Evolutionary conservation across 1,284 basidiomycete species (phyloP), one percentile per base, ranked within the genome.

Genomic region (Rugosomyces carneus): DNA sequence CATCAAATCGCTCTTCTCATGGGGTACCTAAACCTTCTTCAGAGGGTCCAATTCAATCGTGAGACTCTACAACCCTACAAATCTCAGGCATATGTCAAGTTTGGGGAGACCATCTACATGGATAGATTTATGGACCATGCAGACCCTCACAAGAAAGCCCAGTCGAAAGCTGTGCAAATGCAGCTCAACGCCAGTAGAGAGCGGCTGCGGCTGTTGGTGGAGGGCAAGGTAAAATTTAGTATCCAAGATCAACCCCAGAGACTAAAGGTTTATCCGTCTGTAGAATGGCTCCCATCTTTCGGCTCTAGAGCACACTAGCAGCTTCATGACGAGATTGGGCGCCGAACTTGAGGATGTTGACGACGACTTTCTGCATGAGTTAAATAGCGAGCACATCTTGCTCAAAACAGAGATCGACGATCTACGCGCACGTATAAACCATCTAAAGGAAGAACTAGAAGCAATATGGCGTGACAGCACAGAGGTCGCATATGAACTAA

Each of bases 41-140:
- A 98, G 89, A 78, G 95, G 50, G 96, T 94, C 1, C 95, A 98
- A 80, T 99, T 95, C 69, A 94, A 99, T 62, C 79, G 92, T 11
- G 84, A 87, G 54, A 89, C 84, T 0, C 73, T 89, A 47, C 84
- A 93, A 52, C 84, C 93, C 13, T 94, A 89, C 71, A 99, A 99
- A 66, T 93, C 89, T 8, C 95, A 99, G 61, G 93, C 92, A 1
- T 95, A 94, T 60, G 82, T 99, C 53, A 88, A 86, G 56, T 95
- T 96, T 60, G 82, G 75, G 4, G 89, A 95, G 62, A 86, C 80
- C 9, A 73, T 99, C 5, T 85, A 80, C 57, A 82, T 99, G 78
- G 94, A 97, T 62, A 84, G 96, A 3, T 99, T 95, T 71, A 70
- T 96, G 56, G 85, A 91, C 45, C 78, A 75, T 42, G 81, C 81